phyloP scores from a whole-genome alignment of 768 basidiomycete genomes.

The Plicaturopsis crispa region DNA sequence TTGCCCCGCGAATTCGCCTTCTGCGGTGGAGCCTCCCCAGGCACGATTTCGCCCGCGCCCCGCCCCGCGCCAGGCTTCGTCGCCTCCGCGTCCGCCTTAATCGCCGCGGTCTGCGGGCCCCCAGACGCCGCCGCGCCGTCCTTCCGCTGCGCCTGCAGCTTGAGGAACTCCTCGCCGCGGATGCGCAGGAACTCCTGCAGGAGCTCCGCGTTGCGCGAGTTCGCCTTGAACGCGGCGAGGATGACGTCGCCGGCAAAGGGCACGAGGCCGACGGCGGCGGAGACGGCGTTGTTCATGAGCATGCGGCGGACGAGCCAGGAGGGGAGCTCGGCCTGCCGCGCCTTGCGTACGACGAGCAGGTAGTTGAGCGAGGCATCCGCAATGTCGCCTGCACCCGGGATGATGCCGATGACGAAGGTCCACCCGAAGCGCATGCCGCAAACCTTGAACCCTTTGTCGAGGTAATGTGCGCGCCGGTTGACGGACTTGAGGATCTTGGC shows the following conservation, averaged over 20 bases:
- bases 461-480: slow-evolving; percentile 70
- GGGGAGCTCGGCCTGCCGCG: slow-evolving; percentile 64
- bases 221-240: slow-evolving; percentile 77
- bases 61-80: slow-evolving; percentile 51
- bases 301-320: slow-evolving; percentile 64
- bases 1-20: background rate
- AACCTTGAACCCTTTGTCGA: slow-evolving; percentile 80
- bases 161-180: slow-evolving; percentile 68
- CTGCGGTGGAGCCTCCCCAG: background rate
- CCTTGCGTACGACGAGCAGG: slow-evolving; percentile 67
- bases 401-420: slow-evolving; percentile 72
- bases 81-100: slow-evolving; percentile 29
- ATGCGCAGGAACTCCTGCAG: slow-evolving; percentile 80
- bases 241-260: slow-evolving; percentile 73
- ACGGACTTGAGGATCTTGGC: slow-evolving; percentile 67
- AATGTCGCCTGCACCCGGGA: slow-evolving; percentile 66
- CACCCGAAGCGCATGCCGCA: slow-evolving; percentile 83
- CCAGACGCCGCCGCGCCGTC: slow-evolving; percentile 6
- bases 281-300: slow-evolving; percentile 69
- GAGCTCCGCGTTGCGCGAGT: slow-evolving; percentile 81
- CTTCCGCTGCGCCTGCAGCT: slow-evolving; percentile 29
- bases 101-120: slow-evolving; percentile 4
- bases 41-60: slow-evolving; percentile 25
- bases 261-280: slow-evolving; percentile 57
- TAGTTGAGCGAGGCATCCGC: slow-evolving; percentile 64